phyloP scores from a whole-genome alignment of 2,329 filamentous ascomycete species.

The Hymenoscyphus scutula region DNA sequence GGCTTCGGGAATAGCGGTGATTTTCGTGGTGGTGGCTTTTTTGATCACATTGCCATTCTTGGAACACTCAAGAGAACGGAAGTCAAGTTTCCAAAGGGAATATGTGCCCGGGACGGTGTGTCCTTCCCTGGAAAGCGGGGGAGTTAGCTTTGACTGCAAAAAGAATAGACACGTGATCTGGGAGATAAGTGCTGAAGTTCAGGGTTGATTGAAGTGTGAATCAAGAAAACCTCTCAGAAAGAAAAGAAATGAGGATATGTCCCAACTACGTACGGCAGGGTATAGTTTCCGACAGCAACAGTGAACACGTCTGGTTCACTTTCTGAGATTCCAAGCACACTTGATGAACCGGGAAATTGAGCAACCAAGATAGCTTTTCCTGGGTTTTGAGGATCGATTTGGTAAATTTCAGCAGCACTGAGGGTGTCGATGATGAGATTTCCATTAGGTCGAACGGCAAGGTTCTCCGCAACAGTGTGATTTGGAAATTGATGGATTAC shows the following conservation, averaged over 20 bases:
- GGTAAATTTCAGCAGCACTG: conserved; percentile 12
- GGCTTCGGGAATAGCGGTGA: conserved; percentile 28
- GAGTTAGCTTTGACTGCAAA: too few species aligned
- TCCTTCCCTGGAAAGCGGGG: too few species aligned
- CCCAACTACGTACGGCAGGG: too few species aligned
- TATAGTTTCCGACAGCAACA: conserved; percentile 15
- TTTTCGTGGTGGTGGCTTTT: conserved; percentile 14
- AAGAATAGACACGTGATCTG: too few species aligned
- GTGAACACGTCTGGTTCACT: conserved; percentile 35
- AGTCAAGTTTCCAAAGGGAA: conserved; percentile 25
- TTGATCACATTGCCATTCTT: not conserved
- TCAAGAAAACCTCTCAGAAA: too few species aligned
- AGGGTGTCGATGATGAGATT: conserved; percentile 40
- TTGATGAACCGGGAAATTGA: conserved; percentile 15
- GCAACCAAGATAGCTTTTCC: conserved; percentile 1
- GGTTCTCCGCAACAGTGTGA: conserved; percentile 17
- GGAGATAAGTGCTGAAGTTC: too few species aligned
- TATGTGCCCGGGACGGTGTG: conserved; percentile 8
- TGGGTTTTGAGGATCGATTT: conserved; percentile 6
- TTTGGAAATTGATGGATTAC: conserved; percentile 10
- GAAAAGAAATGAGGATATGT: too few species aligned
- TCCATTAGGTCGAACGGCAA: conserved; percentile 48
- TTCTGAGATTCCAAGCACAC: conserved; percentile 38
- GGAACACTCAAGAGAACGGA: conserved; percentile 8
- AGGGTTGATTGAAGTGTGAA: too few species aligned